Evolutionary conservation across 768 basidiomycete species (phyloP).

Genomic region (Tulasnella sp.): DNA sequence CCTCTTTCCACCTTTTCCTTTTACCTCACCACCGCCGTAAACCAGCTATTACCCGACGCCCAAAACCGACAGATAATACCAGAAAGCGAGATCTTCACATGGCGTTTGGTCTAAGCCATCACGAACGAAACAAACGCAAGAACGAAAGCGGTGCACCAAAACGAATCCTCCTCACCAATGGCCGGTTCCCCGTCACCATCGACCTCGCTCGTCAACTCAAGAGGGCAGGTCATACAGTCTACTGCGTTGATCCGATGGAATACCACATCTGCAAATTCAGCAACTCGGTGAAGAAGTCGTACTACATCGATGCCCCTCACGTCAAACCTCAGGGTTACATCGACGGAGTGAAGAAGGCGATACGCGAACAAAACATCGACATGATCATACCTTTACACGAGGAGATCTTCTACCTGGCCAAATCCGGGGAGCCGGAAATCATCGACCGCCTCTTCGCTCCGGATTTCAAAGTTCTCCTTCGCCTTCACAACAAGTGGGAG

Average conservation of each 20-base stretch:
- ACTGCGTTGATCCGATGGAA: constrained; percentile 24
- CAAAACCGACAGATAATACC: background rate
- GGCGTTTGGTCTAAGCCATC: background rate
- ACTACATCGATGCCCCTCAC: constrained; percentile 23
- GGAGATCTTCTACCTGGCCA: constrained; percentile 21
- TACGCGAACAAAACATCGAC: constrained; percentile 19
- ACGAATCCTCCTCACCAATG: constrained; percentile 23
- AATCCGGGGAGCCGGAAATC: constrained; percentile 12
- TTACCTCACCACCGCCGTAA: background rate
- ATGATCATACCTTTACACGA: constrained; percentile 26
- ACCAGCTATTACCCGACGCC: background rate
- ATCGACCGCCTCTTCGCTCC: constrained; percentile 12
- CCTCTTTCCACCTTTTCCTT: background rate
- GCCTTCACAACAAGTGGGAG: constrained; percentile 24
- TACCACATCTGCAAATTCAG: constrained; percentile 27
- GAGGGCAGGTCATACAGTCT: constrained; percentile 11
- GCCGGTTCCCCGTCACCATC: constrained; percentile 26
- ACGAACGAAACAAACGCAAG: background rate
- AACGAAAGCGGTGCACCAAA: background rate
- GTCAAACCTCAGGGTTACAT: constrained; percentile 19
- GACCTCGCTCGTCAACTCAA: constrained; percentile 23
- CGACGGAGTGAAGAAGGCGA: constrained; percentile 17
- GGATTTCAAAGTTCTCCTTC: constrained; percentile 14
- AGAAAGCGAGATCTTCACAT: background rate
- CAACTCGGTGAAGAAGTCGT: constrained; percentile 24